Conservation (phyloP, 345 rosid species). For the Mallotus nudiflorus region DNA sequence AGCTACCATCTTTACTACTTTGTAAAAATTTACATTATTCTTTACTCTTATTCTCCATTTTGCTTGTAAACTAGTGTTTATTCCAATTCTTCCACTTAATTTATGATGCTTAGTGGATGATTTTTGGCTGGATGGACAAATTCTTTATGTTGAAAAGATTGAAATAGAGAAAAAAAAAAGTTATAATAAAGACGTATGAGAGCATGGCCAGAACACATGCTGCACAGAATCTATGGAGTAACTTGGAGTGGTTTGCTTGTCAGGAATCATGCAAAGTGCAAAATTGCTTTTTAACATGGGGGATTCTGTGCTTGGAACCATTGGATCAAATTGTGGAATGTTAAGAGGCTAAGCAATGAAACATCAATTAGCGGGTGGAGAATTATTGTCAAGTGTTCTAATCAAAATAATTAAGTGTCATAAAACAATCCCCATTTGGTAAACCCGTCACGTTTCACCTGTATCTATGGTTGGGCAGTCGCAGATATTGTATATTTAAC, state of each 20-base stretch:
- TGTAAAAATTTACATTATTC: not conserved
- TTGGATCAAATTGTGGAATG: not conserved
- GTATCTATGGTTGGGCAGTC: not conserved
- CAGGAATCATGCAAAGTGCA: conserved; percentile 15
- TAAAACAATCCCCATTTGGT: not conserved
- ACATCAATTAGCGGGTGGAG: not conserved
- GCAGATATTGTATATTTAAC: not conserved
- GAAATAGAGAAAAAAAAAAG: not conserved
- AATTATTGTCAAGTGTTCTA: not conserved
- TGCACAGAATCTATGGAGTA: not conserved
- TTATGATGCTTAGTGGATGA: too few species aligned
- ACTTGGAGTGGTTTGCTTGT: not conserved
- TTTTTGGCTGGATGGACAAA: too few species aligned
- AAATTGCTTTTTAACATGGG: not conserved
- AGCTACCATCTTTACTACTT: not conserved
- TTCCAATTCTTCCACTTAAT: not conserved
- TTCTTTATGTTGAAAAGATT: too few species aligned
- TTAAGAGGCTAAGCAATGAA: not conserved
- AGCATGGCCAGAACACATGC: not conserved
- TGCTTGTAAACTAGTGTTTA: not conserved
- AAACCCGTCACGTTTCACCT: not conserved
- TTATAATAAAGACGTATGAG: not conserved
- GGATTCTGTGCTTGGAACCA: not conserved
- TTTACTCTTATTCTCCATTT: not conserved
- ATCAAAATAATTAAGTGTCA: too few species aligned